Base-by-base conservation (phyloP, 139 green algal genomes). In the Tetradesmus lagerheimii region DNA sequence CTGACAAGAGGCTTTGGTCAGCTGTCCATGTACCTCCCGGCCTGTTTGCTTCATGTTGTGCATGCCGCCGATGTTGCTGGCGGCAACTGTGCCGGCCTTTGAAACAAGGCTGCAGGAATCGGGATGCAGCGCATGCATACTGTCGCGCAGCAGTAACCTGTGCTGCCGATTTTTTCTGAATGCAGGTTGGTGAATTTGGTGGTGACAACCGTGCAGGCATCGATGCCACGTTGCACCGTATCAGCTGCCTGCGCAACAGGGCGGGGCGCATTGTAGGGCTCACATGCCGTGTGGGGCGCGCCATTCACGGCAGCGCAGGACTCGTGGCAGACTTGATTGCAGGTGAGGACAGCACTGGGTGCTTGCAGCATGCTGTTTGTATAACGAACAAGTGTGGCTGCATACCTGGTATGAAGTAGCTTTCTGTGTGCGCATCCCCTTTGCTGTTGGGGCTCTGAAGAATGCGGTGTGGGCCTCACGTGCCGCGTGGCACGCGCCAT, bases 201-300 rank as follows among this genome's bases (percentile, higher is more conserved):
- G 94, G 85, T 0, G 97, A 99, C 95, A 99, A 99, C 85, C 93
- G 97, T 29, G 97, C 98, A 12, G 98, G 98, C 62, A 98, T 99
- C 67, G 95, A 99, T 86, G 90, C 96, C 62, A 99, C 97, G 39
- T 93, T 99, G 90, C 97, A 99, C 92, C 95, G 97, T 89, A 98
- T 99, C 91, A 96, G 89, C 90, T 96, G 94, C 91, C 98, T 99
- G 71, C 93, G 94, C 87, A 99, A 99, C 92, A 93, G 98, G 16
- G 91, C 93, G 14, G 98, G 96, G 34, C 85, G 90, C 35, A 95
- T 99, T 64, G 95, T 99, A 4, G 98, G 98, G 4, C 95, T 99
- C 80, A 99, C 98, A 0, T 99, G 97, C 89, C 96, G 98, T 25
- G 98, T 99, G 16, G 98, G 98, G 0, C 95, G 98, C 0, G 98